Base-by-base conservation (phyloP, 768 basidiomycete species). In the Infundibulicybe gibba region DNA sequence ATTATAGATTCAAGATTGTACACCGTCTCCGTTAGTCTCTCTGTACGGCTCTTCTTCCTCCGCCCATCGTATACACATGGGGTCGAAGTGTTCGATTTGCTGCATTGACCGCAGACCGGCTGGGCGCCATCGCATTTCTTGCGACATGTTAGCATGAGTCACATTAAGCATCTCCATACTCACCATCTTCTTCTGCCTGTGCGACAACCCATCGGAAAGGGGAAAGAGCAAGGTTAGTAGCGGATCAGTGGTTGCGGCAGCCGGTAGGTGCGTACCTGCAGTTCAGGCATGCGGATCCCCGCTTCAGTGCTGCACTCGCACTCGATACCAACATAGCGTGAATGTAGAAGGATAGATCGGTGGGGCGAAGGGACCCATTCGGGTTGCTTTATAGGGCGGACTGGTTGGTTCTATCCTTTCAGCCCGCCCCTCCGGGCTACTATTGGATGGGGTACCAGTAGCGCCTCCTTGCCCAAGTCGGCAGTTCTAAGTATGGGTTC, bases 61-160 rank as follows among this genome's bases (percentile, higher is more conserved):
- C 72, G 74, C 56, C 83, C 80, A 54, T 83, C 79, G 64, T 82
- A 85, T 45, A 72, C 62, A 59, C 83, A 83, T 41, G 77, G 72
- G 19, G 70, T 63, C 4, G 63, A 60, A 19, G 80, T 63, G 56
- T 75, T 76, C 64, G 79, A 75, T 51, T 78, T 76, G 50, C 61
- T 61, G 54, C 81, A 85, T 54, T 79, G 78, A 16, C 64, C 61
- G 56, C 82, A 83, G 32, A 74, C 66, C 13, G 82, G 82, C 34
- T 77, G 76, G 19, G 58, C 60, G 14, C 80, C 80, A 55, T 82
- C 79, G 57, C 82, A 85, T 76, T 79, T 77, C 82, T 84, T 52
- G 10, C 32, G 39, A n/a, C 41, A 38, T 16, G 15, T 13, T 38
- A 12, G 14, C 17, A 9, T 20, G 14, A 12, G 21, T 21, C 41